Evolutionary conservation across 331 rosid species (phyloP).

Genomic region (Quercus tomentella): DNA sequence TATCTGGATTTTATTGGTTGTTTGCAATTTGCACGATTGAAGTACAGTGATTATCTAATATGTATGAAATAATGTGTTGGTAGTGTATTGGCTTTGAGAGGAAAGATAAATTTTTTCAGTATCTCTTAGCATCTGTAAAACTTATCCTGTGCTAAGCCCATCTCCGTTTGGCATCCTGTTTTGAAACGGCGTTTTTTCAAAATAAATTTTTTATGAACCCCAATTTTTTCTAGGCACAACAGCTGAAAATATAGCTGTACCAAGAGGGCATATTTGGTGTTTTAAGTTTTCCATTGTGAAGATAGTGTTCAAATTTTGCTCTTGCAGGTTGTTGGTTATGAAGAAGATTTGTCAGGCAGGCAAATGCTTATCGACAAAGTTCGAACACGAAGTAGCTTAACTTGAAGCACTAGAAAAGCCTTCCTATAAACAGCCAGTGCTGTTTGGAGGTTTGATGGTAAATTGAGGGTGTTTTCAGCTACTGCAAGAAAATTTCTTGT

Average conservation of each 20-base stretch:
- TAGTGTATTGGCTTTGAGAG: background rate
- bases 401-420: slow-evolving; percentile 21
- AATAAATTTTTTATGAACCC: too few relatives aligned
- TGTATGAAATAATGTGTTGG: background rate
- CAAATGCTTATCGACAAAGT: slow-evolving; percentile 90
- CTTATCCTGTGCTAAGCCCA: slow-evolving; percentile 8
- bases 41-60: background rate
- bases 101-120: background rate
- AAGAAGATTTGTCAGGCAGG: slow-evolving; percentile 92
- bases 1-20: slow-evolving; percentile 6
- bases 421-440: background rate
- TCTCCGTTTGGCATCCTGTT: background rate
- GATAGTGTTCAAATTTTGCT: slow-evolving; percentile 8
- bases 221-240: too few relatives aligned
- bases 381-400: slow-evolving; percentile 67
- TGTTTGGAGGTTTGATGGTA: slow-evolving; percentile 6
- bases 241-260: too few relatives aligned
- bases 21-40: background rate
- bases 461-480: slow-evolving; percentile 11
- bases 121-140: background rate
- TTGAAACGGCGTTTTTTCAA: too few relatives aligned
- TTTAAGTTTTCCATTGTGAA: slow-evolving; percentile 14
- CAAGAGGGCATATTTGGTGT: background rate
- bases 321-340: slow-evolving; percentile 80
- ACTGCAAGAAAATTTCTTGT: slow-evolving; percentile 6